phyloP scores from a whole-genome alignment of 2,329 filamentous ascomycete genomes.

The Fusarium floridanum region DNA sequence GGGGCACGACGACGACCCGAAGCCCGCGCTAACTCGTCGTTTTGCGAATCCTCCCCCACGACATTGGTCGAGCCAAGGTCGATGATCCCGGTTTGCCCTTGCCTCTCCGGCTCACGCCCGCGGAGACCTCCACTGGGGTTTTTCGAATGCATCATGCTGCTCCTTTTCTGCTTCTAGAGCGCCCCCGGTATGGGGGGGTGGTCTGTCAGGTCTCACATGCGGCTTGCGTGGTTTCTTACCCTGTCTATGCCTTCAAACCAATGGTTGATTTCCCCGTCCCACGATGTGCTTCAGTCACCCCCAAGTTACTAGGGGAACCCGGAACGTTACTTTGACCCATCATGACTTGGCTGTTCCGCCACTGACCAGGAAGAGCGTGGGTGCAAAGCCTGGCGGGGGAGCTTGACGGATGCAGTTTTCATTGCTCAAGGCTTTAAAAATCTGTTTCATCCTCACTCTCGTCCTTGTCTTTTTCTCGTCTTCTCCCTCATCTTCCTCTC shows the following conservation, averaged over 20 bases:
- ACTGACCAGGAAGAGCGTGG: constrained; percentile 35
- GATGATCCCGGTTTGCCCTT: constrained; percentile 20
- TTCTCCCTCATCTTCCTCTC: neutral
- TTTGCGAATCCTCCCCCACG: constrained; percentile 17
- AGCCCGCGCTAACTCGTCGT: constrained; percentile 38
- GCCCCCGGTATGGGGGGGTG: neutral
- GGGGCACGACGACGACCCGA: constrained; percentile 46
- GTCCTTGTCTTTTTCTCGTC: constrained; percentile 5
- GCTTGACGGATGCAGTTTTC: constrained; percentile 13
- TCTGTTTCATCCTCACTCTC: constrained; percentile 5
- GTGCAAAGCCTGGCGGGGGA: constrained; percentile 18
- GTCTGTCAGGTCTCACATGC: constrained; percentile 23
- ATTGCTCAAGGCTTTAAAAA: constrained; percentile 22
- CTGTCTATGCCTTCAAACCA: constrained; percentile 16
- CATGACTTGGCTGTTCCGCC: constrained; percentile 28
- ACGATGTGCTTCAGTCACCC: constrained; percentile 9
- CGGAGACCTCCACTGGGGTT: constrained; percentile 35
- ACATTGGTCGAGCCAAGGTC: constrained; percentile 33
- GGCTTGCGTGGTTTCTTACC: constrained; percentile 20
- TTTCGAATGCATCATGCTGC: constrained; percentile 27
- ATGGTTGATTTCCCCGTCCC: constrained; percentile 20
- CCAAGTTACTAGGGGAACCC: constrained; percentile 8
- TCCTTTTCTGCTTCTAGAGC: neutral
- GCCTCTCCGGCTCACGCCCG: constrained; percentile 8
- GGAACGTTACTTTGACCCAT: neutral